Evolutionary conservation across 306 rosid species (phyloP), one percentile per base, ranked within the genome.

Genomic region (Lagenaria siceraria): DNA sequence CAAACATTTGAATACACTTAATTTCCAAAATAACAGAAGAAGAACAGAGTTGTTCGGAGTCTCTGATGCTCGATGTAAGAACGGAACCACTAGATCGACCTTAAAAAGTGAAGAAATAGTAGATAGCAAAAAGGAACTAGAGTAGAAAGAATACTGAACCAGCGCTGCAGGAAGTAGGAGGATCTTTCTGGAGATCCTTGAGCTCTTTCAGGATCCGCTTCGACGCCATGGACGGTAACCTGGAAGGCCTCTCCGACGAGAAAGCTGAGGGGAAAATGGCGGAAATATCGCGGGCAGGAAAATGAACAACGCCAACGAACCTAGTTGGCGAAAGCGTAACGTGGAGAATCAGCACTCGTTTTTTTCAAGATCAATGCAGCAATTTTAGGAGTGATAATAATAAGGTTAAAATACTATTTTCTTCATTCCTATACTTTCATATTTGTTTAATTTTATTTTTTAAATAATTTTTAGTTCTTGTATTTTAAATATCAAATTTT

Each of bases 151-250:
- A 60, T 58, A 79, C 10, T 21, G 66, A 81, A 92, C 97, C 97
- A 12, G 96, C 93, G 74, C 93, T 92, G 87, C 96, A 87, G 6
- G 97, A 92, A 79, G 97, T 90, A 43, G 93, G 96, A 43, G 96
- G 97, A 72, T 92, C 93, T 85, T 92, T 88, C 85, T 92, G 96
- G 82, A 88, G 90, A 85, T 92, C 93, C 80, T 92, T 92, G 75
- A 92, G 92, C 88, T 92, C 97, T 88, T 92, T 90, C 82, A 90
- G 84, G 83, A 92, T 92, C 86, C 96, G 90, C 78, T 90, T 92
- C 46, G 92, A 92, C 55, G 93, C 97, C 97, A 90, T 92, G 80
- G 82, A 82, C 62, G 86, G 72, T 48, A 76, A 79, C 64, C 76
- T 68, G 52, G 35, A 54, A 70, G 86, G 81, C 81, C 79, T 33